Base-by-base conservation (phyloP, 169 alveolate species). In the Cryptosporidium baileyi region DNA sequence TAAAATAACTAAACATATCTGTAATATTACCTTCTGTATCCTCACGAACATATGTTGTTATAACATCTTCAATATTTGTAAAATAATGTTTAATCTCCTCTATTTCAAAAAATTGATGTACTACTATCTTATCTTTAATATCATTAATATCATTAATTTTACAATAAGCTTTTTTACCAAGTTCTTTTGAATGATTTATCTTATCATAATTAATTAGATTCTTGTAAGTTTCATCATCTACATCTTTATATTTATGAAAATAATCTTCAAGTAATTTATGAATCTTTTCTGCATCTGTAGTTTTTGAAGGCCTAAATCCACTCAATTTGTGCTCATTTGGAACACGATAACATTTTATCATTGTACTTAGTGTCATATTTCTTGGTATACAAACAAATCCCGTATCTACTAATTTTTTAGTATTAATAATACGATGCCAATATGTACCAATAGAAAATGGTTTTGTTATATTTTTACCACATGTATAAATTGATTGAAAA, bases 401-500 rank as follows among this genome's bases (percentile, higher is more conserved):
- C 1, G 92, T 89, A 88, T 94, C 91, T 3, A 89, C 59, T 24
- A 93, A 79, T 79, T 91, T 92, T 74, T 88, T 89, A n/a, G 92
- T 91, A 38, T 92, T 92, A 65, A 92, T 44, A 22, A 92, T 80
- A 32, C 97, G 92, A 65, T 94, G 97, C 82, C 91, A 90, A 63
- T 91, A 89, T 93, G 90, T 95, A 95, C 60, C 97, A 44, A 91
- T 90, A 45, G 99, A 90, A 28, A 98, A 92, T 2, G 99, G 99
- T 32, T 91, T 94, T 11, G 99, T 98, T 44, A 98, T 82, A 34
- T 96, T 94, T 24, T 95, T 96, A 0, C 99, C 99, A 22, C 99
- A 98, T 17, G 99, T 97, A 52, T 80, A 81, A 32, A 95, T 96
- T 4, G 99, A 99, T 91, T 97, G 98, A 99, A 99, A 97, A 19